phyloP scores from a whole-genome alignment of 257 asterid species.

The Solanum lycopersicoides region DNA sequence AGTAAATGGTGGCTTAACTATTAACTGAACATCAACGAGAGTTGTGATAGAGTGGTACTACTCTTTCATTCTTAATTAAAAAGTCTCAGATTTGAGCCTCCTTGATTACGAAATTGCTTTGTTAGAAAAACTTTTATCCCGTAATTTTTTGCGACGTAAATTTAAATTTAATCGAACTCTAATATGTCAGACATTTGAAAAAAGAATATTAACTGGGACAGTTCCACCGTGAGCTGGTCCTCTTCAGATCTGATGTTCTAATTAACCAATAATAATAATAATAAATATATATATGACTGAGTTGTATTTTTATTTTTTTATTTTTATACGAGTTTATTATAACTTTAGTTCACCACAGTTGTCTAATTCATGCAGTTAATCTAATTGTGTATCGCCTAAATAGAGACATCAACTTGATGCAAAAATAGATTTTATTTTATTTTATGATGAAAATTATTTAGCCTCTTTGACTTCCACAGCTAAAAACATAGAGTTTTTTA shows the following conservation, averaged over 20 bases:
- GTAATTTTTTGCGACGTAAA: rapidly evolving
- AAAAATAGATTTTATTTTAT: not conserved
- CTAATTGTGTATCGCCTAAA: not conserved
- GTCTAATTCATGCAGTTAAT: not conserved
- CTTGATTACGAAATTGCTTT: too few species aligned
- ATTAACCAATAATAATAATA: not conserved
- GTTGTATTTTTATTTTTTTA: not conserved
- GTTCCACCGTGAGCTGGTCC: not conserved
- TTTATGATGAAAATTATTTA: not conserved
- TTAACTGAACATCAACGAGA: not conserved
- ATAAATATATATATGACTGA: not conserved
- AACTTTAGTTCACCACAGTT: not conserved
- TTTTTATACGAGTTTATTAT: not conserved
- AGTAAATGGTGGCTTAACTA: not conserved
- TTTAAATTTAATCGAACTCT: too few species aligned
- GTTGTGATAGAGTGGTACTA: too few species aligned
- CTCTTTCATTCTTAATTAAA: too few species aligned
- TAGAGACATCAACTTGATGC: not conserved
- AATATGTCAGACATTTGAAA: too few species aligned
- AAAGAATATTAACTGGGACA: not conserved
- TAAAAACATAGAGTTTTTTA: not conserved
- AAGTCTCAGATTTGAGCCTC: too few species aligned
- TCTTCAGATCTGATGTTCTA: not conserved
- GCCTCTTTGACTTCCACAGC: not conserved
- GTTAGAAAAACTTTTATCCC: too few species aligned